These are phyloP conservation scores for Thermomyces lanuginosus DNA, from an alignment of 2,329 filamentous ascomycete species.

Conservation along the genomic window DNA sequence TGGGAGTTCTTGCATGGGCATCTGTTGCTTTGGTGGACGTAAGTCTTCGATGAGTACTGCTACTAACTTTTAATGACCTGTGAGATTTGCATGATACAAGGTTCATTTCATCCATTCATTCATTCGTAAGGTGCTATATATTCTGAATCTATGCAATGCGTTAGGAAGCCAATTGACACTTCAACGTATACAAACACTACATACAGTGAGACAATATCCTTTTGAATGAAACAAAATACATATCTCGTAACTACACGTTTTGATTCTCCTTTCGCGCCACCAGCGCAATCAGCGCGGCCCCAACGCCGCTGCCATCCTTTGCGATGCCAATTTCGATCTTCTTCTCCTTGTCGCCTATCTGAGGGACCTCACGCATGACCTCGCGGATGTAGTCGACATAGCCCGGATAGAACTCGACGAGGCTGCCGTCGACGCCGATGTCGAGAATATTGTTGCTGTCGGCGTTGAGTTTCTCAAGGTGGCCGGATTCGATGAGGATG, in stretches of 20 bases:
- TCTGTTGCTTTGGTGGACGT: no score
- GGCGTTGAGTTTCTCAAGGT: no score
- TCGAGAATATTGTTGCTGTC: slow-evolving; percentile 56
- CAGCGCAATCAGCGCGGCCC: slow-evolving; percentile 83
- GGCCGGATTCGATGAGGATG: slow-evolving; percentile 64
- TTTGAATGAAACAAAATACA: background rate
- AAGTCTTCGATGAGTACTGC: no score
- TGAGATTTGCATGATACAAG: no score
- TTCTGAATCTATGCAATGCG: no score
- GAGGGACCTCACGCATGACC: slow-evolving; percentile 57
- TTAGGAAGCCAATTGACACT: no score
- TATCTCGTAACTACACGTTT: background rate
- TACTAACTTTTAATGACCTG: no score
- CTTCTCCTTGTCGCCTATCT: slow-evolving; percentile 68
- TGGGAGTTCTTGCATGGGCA: no score
- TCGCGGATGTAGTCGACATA: slow-evolving; percentile 82
- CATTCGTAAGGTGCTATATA: no score
- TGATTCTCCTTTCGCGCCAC: slow-evolving; percentile 47
- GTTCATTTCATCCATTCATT: no score
- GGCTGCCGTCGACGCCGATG: slow-evolving; percentile 81
- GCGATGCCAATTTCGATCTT: slow-evolving; percentile 88
- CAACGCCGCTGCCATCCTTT: slow-evolving; percentile 92
- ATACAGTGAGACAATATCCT: background rate
- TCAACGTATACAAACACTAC: no score
- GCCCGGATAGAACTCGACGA: slow-evolving; percentile 90